These are phyloP conservation scores for Phaeodactylum tricornutum DNA, from an alignment of 108 stramenopile genomes.

Conservation along the genomic window DNA sequence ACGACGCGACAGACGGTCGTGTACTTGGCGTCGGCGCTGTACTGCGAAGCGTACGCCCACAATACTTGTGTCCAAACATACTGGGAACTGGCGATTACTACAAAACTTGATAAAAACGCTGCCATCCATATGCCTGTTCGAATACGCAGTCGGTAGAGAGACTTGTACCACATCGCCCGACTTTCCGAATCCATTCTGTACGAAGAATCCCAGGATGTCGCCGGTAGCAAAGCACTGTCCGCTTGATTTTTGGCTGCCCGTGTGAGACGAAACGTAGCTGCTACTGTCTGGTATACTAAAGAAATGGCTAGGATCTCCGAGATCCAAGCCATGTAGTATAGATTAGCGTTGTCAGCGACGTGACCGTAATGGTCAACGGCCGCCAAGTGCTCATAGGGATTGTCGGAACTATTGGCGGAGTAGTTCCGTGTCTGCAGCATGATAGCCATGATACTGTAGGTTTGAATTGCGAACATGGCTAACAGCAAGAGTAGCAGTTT, in stretches of 20 bases:
- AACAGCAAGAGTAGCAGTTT: neutral
- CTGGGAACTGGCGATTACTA: constrained; percentile 16
- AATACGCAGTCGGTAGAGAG: constrained; percentile 22
- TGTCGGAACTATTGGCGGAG: constrained; percentile 3
- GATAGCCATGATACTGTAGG: constrained; percentile 2
- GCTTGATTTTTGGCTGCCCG: neutral
- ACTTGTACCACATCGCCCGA: constrained; percentile 16
- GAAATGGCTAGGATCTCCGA: constrained; percentile 15
- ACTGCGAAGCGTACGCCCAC: neutral
- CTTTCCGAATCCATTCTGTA: constrained; percentile 1
- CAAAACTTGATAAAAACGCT: constrained; percentile 17
- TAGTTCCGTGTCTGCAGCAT: constrained; percentile 7
- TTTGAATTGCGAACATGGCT: constrained; percentile 2
- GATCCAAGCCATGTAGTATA: constrained; percentile 30
- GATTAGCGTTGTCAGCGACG: constrained; percentile 44
- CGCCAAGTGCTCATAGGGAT: constrained; percentile 29
- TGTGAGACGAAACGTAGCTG: constrained; percentile 9
- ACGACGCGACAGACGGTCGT: constrained; percentile 1
- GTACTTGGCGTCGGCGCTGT: neutral
- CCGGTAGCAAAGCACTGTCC: constrained; percentile 1
- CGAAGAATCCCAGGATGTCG: constrained; percentile 5
- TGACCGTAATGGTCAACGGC: constrained; percentile 28
- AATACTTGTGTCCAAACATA: constrained; percentile 25
- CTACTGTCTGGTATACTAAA: constrained; percentile 19
- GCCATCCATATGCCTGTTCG: constrained; percentile 35